phyloP scores from a whole-genome alignment of 2,329 filamentous ascomycete species.

The Ceratocystis eucalypticola region DNA sequence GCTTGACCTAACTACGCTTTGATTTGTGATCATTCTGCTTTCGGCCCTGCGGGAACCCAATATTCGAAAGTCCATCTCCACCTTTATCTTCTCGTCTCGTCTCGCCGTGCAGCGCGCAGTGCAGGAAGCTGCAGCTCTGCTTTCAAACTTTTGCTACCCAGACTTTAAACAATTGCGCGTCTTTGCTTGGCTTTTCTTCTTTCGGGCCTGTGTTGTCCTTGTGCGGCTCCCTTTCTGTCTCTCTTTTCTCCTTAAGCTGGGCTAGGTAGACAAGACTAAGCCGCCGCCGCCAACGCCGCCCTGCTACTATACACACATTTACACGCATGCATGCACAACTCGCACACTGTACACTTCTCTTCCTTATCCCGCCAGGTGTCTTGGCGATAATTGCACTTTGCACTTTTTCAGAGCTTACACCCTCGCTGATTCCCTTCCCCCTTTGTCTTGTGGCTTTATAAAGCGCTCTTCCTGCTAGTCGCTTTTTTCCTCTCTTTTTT shows the following conservation, averaged over 20 bases:
- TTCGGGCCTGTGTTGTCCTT: background rate
- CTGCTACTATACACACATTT: background rate
- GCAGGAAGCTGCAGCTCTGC: background rate
- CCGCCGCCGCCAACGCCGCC: background rate
- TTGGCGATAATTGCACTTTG: background rate
- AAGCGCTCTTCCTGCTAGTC: background rate
- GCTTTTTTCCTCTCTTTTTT: background rate
- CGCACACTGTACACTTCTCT: background rate
- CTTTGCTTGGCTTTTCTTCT: constrained; percentile 12
- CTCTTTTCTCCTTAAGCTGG: background rate
- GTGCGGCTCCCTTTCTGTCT: background rate
- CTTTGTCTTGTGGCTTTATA: background rate
- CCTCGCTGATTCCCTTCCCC: background rate
- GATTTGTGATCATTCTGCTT: background rate
- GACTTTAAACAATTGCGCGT: constrained; percentile 8
- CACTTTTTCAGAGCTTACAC: background rate
- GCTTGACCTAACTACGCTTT: background rate
- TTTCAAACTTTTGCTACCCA: background rate
- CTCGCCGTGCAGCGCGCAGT: background rate
- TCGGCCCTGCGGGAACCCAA: background rate
- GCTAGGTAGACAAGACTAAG: background rate
- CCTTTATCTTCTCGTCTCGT: background rate
- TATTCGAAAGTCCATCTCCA: background rate
- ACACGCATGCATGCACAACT: background rate
- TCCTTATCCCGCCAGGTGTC: background rate